phyloP scores from a whole-genome alignment of 2,329 filamentous ascomycete species.

The Pseudofabraea citricarpa region DNA sequence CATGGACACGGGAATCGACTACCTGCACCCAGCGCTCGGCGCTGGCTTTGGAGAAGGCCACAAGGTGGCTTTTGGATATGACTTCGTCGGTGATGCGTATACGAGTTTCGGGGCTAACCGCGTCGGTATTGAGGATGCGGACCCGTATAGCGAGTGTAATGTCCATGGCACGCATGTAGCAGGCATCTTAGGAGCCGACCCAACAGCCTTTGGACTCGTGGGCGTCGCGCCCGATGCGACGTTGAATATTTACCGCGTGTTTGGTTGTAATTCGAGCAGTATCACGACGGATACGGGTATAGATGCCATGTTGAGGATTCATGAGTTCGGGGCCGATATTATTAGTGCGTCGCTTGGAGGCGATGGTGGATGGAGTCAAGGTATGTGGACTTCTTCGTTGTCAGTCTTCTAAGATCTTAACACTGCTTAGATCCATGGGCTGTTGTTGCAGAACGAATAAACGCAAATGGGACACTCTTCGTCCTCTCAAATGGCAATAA shows the following conservation, averaged over 20 bases:
- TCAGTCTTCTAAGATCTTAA: background rate
- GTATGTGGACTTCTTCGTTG: background rate
- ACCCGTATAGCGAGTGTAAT: no score
- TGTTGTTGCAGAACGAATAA: background rate
- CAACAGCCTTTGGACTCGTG: conserved; percentile 46
- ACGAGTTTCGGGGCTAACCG: no score
- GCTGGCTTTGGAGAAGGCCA: no score
- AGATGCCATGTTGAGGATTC: conserved; percentile 53
- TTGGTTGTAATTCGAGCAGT: conserved; percentile 44
- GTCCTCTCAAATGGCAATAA: background rate
- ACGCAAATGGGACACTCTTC: background rate
- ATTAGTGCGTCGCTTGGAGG: background rate
- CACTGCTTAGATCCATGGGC: background rate
- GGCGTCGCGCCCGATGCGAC: conserved; percentile 53
- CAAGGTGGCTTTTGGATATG: no score
- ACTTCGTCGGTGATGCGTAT: no score
- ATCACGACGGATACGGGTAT: conserved; percentile 52
- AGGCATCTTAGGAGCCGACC: no score
- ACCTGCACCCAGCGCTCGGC: no score
- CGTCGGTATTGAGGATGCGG: no score
- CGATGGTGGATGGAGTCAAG: background rate
- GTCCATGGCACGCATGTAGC: no score
- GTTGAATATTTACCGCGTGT: conserved; percentile 52
- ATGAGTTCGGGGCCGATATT: conserved; percentile 47
- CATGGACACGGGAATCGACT: no score